Percentiles rank a stretch among this genome's conserved stretches.
Conservation (phyloP, 2,329 filamentous ascomycete genomes). For the Colletotrichum tamarilloi region DNA sequence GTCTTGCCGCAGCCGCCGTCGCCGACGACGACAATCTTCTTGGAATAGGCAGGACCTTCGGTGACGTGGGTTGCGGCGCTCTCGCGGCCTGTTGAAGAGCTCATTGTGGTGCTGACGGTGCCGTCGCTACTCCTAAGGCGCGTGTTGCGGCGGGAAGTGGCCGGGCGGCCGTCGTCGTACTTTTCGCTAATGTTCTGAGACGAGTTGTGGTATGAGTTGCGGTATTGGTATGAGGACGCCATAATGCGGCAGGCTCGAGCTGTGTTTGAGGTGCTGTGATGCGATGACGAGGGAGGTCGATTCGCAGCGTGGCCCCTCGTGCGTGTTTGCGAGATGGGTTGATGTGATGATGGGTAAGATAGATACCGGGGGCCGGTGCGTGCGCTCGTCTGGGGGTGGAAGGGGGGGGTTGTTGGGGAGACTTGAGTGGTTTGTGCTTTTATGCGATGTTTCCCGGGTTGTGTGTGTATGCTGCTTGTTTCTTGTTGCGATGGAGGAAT, state of each 20-base stretch:
- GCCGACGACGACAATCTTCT: constrained; percentile 99
- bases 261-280: background rate
- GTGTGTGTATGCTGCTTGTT: constrained; percentile 18
- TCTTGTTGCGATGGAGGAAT: background rate
- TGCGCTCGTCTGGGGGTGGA: constrained; percentile 13
- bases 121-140: constrained; percentile 84
- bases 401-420: constrained; percentile 23
- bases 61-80: constrained; percentile 87
- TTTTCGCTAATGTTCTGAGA: constrained; percentile 52
- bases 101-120: constrained; percentile 87
- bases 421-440: constrained; percentile 21
- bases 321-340: constrained; percentile 14
- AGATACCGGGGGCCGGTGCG: constrained; percentile 18
- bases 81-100: constrained; percentile 78
- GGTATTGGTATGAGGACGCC: constrained; percentile 63
- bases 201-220: constrained; percentile 63
- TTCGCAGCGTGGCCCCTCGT: constrained; percentile 26
- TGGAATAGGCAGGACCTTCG: constrained; percentile 92
- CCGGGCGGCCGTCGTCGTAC: constrained; percentile 48
- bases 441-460: constrained; percentile 30
- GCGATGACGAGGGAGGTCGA: constrained; percentile 19
- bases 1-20: constrained; percentile 99
- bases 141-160: constrained; percentile 54
- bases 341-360: constrained; percentile 5
- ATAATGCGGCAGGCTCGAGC: constrained; percentile 47